These are phyloP conservation scores for Candida xyloterini DNA, from an alignment of 805 yeast genomes.

Conservation along the genomic window DNA sequence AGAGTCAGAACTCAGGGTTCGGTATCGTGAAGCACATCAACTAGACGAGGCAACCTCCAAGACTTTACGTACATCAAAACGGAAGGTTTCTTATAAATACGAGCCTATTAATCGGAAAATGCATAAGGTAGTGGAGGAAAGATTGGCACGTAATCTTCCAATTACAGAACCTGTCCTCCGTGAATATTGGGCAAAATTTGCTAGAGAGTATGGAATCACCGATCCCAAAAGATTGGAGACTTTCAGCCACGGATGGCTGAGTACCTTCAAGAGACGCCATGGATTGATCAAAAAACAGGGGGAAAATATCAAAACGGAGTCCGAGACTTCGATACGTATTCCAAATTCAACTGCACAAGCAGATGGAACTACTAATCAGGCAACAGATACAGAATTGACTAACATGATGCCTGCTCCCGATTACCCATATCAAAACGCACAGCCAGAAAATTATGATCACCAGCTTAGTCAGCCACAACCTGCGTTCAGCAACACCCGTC, in stretches of 20 bases:
- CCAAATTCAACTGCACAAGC: not conserved
- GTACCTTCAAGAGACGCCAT: constrained; percentile 58
- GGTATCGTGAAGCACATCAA: constrained; percentile 38
- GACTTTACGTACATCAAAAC: constrained; percentile 32
- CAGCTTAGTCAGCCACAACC: constrained; percentile 16
- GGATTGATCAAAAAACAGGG: constrained; percentile 26
- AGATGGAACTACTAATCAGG: not conserved
- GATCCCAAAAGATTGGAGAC: constrained; percentile 55
- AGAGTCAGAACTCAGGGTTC: constrained; percentile 46
- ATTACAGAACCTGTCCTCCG: constrained; percentile 54
- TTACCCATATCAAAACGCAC: constrained; percentile 10
- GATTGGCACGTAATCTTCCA: constrained; percentile 42
- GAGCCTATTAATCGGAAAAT: constrained; percentile 57
- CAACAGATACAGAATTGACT: constrained; percentile 9
- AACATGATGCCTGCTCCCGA: constrained; percentile 18
- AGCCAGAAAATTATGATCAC: constrained; percentile 7
- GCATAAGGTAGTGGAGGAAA: constrained; percentile 49
- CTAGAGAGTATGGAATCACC: constrained; percentile 53
- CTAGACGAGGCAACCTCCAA: constrained; percentile 21
- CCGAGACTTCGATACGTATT: not conserved
- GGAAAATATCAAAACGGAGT: constrained; percentile 6
- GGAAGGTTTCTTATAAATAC: constrained; percentile 52
- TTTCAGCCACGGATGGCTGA: constrained; percentile 63
- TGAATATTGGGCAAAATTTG: constrained; percentile 55
- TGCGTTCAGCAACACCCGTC: constrained; percentile 11